Base-by-base conservation (phyloP, 2,329 filamentous ascomycete genomes). In the Xylaria sp. region DNA sequence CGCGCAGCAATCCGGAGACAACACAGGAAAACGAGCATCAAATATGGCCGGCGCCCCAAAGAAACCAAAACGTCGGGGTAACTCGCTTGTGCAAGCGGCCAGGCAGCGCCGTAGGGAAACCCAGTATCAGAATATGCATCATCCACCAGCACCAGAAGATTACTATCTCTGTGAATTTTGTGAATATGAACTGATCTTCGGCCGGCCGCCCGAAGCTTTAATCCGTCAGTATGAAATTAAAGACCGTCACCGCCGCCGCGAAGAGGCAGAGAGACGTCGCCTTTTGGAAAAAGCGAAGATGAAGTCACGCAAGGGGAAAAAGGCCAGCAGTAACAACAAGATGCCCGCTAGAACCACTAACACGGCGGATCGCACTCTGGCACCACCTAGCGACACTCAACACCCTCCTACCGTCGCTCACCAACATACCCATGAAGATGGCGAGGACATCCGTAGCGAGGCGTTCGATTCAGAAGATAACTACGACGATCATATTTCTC, bases 111-210 rank as follows among this genome's bases (percentile, higher is more conserved):
- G 90, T 61, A 85, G 91, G 47, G 85, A 91, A 71, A 91, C 95
- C 63, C 86, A 91, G 70, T 89, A 90, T 66, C 84, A 86, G 58
- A 96, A 95, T 74, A 87, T 86, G 64, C 87, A 90, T 70, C 88
- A 91, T 70, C 90, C 91, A 1, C 90, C 90, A 1, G 78, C 79
- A 31, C 68, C 70, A 1, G 90, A 92, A 67, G 91, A 97, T 63
- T 85, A 93, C 52, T 98, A 93, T 91, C 93, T 98, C 47, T 99
- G 95, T 78, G 92, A 97, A 72, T 98, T 98, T 74, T 99, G 95
- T 80, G 95, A 99, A 76, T 99, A 97, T 73, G 94, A 98, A 77
- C 87, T 87, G 54, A 97, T 99, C 51, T 98, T 97, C 74, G 94
- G 94, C n/a, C 84, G 84, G 54, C 91, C 91, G 2, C 95, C 95